These are phyloP conservation scores for Ceratobasidium sp. DNA, from an alignment of 1,284 basidiomycete genomes.

Conservation along the genomic window DNA sequence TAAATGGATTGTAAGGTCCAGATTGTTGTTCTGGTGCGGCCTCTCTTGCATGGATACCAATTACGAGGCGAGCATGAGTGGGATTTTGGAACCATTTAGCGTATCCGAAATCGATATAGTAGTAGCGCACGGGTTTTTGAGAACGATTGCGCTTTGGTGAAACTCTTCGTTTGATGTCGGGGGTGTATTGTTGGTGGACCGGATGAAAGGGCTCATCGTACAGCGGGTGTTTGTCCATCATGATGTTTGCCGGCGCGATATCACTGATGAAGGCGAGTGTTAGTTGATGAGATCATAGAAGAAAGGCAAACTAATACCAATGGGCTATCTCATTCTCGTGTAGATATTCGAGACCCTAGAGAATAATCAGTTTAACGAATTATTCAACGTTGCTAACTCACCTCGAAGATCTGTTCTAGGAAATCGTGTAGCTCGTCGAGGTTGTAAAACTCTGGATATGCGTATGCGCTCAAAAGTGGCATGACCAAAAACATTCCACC, in stretches of 20 bases:
- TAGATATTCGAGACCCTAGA: constrained; percentile 21
- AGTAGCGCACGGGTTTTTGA: constrained; percentile 15
- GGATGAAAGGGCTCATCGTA: constrained; percentile 35
- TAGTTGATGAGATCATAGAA: background rate
- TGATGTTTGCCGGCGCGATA: constrained; percentile 33
- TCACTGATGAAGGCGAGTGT: background rate
- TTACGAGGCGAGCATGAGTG: background rate
- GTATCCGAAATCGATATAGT: constrained; percentile 41
- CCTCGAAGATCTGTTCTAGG: background rate
- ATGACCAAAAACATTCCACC: background rate
- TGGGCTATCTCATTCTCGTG: constrained; percentile 22
- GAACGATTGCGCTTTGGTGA: background rate
- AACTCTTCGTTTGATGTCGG: background rate
- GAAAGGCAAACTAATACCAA: background rate
- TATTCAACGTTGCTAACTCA: background rate
- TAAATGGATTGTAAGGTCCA: background rate
- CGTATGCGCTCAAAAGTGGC: background rate
- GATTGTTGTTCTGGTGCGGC: constrained; percentile 3
- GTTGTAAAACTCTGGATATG: background rate
- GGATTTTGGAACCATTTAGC: constrained; percentile 21
- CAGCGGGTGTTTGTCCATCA: constrained; percentile 17
- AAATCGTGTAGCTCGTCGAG: background rate
- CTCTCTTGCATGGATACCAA: constrained; percentile 12
- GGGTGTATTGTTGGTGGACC: background rate
- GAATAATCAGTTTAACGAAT: background rate